These are phyloP conservation scores for Pyrenochaeta sp. DNA, from an alignment of 2,329 filamentous ascomycete species.

Conservation along the genomic window DNA sequence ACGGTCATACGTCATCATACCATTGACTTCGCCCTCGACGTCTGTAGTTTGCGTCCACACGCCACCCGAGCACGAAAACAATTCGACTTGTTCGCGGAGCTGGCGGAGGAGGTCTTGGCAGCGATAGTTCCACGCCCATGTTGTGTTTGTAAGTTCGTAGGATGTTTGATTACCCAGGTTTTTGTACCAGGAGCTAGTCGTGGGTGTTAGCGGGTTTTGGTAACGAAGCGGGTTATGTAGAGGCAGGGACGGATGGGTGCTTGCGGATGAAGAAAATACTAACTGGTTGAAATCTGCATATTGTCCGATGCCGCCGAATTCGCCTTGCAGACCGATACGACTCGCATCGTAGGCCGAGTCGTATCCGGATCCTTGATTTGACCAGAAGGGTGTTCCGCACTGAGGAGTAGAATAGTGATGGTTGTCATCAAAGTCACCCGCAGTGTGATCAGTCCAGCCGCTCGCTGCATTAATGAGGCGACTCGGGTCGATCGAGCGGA, in stretches of 20 bases:
- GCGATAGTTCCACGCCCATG: constrained; percentile 73
- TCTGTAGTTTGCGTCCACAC: constrained; percentile 80
- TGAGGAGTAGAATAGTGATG: constrained; percentile 77
- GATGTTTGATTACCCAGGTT: constrained; percentile 67
- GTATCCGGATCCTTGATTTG: constrained; percentile 59
- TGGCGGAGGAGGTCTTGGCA: constrained; percentile 61
- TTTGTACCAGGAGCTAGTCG: constrained; percentile 67
- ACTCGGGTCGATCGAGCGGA: constrained; percentile 68
- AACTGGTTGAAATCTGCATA: constrained; percentile 70
- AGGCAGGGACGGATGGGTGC: not conserved
- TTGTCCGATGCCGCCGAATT: constrained; percentile 74
- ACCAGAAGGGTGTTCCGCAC: constrained; percentile 75
- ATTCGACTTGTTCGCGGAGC: constrained; percentile 59
- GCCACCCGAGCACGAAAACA: constrained; percentile 70
- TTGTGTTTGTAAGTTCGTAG: constrained; percentile 69
- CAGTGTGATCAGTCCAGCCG: constrained; percentile 74
- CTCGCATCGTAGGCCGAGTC: constrained; percentile 61
- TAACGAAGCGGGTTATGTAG: not conserved
- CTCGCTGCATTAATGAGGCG: constrained; percentile 69
- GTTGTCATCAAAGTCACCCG: constrained; percentile 72
- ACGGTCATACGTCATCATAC: constrained; percentile 74
- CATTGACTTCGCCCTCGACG: constrained; percentile 78
- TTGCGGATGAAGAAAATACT: constrained; percentile 29
- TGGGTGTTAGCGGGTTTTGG: too few relatives aligned
- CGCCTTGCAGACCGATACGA: constrained; percentile 74